These are phyloP conservation scores for Andrographis paniculata DNA, from an alignment of 305 asterid species.

Conservation along the genomic window DNA sequence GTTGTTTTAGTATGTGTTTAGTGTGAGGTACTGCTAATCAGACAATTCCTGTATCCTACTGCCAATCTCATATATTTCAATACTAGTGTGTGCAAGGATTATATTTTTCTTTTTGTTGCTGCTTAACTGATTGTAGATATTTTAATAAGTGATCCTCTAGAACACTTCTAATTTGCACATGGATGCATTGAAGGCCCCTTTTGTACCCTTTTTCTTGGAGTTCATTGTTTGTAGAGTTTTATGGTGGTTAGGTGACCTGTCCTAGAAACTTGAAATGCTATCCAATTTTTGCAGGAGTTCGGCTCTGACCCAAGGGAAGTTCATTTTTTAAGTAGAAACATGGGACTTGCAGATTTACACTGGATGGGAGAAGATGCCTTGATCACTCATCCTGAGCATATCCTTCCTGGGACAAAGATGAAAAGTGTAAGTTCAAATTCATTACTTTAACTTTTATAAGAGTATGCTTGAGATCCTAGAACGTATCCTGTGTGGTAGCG, in stretches of 20 bases:
- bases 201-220: not conserved
- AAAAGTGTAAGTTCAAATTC: slow-evolving; percentile 42
- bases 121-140: not conserved
- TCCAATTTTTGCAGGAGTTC: slow-evolving; percentile 48
- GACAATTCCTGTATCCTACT: no score
- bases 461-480: slow-evolving; percentile 8
- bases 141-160: no score
- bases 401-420: slow-evolving; percentile 55
- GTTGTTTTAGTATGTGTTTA: no score
- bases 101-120: slow-evolving; percentile 14
- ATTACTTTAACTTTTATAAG: not conserved
- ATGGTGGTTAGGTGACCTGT: slow-evolving; percentile 1
- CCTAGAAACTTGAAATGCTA: slow-evolving; percentile 12
- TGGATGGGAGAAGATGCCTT: slow-evolving; percentile 55
- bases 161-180: not conserved
- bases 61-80: no score
- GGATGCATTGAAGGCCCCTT: not conserved
- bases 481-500: no score
- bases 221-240: not conserved
- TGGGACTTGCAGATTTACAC: slow-evolving; percentile 42
- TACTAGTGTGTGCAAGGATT: no score
- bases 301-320: slow-evolving; percentile 57
- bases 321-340: slow-evolving; percentile 44
- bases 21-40: no score
- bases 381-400: slow-evolving; percentile 42